phyloP scores from a whole-genome alignment of 2,329 filamentous ascomycete species.

The Amylocarpus encephaloides region DNA sequence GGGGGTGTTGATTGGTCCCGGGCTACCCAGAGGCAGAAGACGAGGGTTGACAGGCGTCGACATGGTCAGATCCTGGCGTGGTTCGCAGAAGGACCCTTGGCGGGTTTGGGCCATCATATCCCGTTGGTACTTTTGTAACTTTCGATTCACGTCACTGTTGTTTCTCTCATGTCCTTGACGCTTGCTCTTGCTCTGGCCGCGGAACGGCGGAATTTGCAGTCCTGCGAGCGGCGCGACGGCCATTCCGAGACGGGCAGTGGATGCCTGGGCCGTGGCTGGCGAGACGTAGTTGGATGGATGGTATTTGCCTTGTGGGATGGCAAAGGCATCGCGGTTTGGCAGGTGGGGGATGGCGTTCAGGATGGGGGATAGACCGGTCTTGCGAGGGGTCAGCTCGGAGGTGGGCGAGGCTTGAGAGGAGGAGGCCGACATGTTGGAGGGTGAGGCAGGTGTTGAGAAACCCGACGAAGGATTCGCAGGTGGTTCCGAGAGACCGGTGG shows the following conservation, averaged over 20 bases:
- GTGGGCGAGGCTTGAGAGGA: slow-evolving; percentile 33
- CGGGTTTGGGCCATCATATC: slow-evolving; percentile 55
- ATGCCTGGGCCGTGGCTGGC: slow-evolving; percentile 24
- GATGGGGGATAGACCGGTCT: slow-evolving; percentile 2
- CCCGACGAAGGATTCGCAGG: not conserved
- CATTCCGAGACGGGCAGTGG: slow-evolving; percentile 11
- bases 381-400: slow-evolving; percentile 8
- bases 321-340: slow-evolving; percentile 14
- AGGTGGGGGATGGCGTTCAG: slow-evolving; percentile 7
- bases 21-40: slow-evolving; percentile 49
- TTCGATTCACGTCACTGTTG: slow-evolving; percentile 44
- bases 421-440: slow-evolving; percentile 16
- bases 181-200: slow-evolving; percentile 25
- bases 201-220: slow-evolving; percentile 26
- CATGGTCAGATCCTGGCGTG: slow-evolving; percentile 30
- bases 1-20: slow-evolving; percentile 51
- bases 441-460: slow-evolving; percentile 4
- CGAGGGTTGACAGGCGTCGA: slow-evolving; percentile 44
- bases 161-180: slow-evolving; percentile 34
- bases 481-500: not conserved
- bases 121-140: slow-evolving; percentile 51
- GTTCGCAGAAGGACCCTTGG: slow-evolving; percentile 32
- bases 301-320: slow-evolving; percentile 54
- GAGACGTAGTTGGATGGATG: slow-evolving; percentile 56
- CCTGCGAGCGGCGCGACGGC: slow-evolving; percentile 28